Percentiles rank a stretch among this genome's conserved stretches.
Conservation (phyloP, 129 eudicot species). For the Dittrichia graveolens region DNA sequence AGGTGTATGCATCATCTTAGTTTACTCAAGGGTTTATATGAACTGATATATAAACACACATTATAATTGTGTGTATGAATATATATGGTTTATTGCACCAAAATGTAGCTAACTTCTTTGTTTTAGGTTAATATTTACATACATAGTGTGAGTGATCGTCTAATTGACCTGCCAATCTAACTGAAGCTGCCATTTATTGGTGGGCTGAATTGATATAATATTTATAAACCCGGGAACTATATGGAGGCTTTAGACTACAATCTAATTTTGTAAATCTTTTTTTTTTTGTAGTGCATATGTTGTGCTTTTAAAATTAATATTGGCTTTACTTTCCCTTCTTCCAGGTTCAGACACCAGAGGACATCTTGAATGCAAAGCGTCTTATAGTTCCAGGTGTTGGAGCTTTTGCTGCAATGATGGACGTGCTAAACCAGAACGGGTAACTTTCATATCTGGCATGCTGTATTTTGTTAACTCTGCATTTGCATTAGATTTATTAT, state of each 20-base stretch:
- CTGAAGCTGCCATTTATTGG: too few species aligned
- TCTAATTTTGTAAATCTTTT: not conserved
- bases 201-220: too few species aligned
- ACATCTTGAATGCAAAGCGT: constrained; percentile 80
- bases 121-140: too few species aligned
- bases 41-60: not conserved
- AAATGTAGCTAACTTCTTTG: too few species aligned
- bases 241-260: not conserved
- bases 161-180: too few species aligned
- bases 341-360: constrained; percentile 88
- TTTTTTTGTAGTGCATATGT: not conserved
- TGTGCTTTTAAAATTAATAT: not conserved
- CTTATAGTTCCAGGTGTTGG: constrained; percentile 98
- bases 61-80: not conserved
- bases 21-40: too few species aligned
- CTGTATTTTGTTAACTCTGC: not conserved
- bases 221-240: too few species aligned
- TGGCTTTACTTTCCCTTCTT: not conserved
- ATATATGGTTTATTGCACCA: not conserved
- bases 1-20: not conserved
- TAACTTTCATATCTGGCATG: constrained; percentile 20
- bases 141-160: too few species aligned
- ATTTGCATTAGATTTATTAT: not conserved
- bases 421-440: constrained; percentile 73
- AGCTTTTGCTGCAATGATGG: constrained; percentile 98